Evolutionary conservation across 805 yeast genomes (phyloP), one percentile per base, ranked within the genome.

Genomic region (Myxozyma lipomycoides): DNA sequence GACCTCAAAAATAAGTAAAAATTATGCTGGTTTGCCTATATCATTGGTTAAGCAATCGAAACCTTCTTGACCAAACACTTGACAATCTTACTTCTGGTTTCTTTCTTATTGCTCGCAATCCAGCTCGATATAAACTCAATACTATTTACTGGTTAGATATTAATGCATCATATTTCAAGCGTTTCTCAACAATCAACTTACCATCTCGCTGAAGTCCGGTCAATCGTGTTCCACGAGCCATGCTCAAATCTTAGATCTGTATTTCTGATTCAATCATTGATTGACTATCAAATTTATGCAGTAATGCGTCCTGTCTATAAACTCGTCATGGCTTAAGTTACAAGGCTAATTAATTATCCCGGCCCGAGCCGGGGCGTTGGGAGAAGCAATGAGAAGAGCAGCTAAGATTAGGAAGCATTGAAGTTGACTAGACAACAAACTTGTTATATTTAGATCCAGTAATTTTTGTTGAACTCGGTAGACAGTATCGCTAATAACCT

Each of bases 1-100:
- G 1, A 53, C 58, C 82, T 75, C 2, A 79, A 67, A 62, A 73
- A 84, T 38, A 56, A 56, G 2, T 69, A 52, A 56, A 79, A 80
- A 52, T 74, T 72, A 2, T 50, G 61, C 50, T 73, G 77, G 45
- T 71, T 76, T n/a, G 72, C 48, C 55, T 49, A 24, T n/a, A 12
- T 15, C 24, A 34, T 12, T 12, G 18, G 19, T 6, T 12, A 35
- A 35, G 15, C 34, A 28, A n/a, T n/a, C n/a, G n/a, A n/a, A 28
- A 10, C 34, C 34, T 4, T 25, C 5, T 17, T 37, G 21, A 26
- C 34, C 26, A 4, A 19, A n/a, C 32, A 17, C 3, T 18, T 23
- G 18, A 40, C 17, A 9, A 24, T 35, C 12, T 19, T 25, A 55
- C 73, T 2, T 30, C 56, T 0, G 83, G 82, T 60, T 80, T 80